phyloP scores from a whole-genome alignment of 1,139 yeast genomes.

The Diutina catenulata region DNA sequence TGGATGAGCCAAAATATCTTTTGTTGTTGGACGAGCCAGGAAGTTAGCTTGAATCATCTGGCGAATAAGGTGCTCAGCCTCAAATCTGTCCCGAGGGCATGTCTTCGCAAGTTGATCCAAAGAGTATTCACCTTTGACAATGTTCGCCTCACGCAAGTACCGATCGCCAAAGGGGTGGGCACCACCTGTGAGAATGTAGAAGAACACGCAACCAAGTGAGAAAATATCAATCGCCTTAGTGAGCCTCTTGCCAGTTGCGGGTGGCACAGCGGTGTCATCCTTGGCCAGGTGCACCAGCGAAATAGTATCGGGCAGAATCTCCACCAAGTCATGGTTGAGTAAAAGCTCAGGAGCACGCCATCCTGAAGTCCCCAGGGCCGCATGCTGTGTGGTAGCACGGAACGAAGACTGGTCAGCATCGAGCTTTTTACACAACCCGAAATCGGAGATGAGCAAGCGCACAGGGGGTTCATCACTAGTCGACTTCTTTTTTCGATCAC shows the following conservation, averaged over 20 bases:
- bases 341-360: conserved; percentile 96
- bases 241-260: conserved; percentile 38
- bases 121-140: conserved; percentile 59
- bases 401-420: conserved; percentile 91
- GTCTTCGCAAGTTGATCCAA: conserved; percentile 31
- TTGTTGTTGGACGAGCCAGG: conserved; percentile 59
- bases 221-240: conserved; percentile 91
- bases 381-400: conserved; percentile 82
- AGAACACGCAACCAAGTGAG: conserved; percentile 90
- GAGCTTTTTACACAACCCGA: conserved; percentile 85
- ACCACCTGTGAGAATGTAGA: conserved; percentile 74
- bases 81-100: conserved; percentile 39
- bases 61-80: conserved; percentile 60
- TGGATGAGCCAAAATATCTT: conserved; percentile 66
- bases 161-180: conserved; percentile 92
- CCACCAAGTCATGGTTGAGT: conserved; percentile 30
- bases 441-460: conserved; percentile 80
- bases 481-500: conserved; percentile 35
- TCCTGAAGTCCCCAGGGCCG: conserved; percentile 90
- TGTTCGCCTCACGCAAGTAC: conserved; percentile 79
- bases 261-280: conserved; percentile 7
- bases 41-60: conserved; percentile 69
- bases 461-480: conserved; percentile 12
- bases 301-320: conserved; percentile 30
- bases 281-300: conserved; percentile 20